Evolutionary conservation across 1,284 basidiomycete genomes (phyloP), one percentile per base, ranked within the genome.

Genomic region (Boletellus deceptivus): DNA sequence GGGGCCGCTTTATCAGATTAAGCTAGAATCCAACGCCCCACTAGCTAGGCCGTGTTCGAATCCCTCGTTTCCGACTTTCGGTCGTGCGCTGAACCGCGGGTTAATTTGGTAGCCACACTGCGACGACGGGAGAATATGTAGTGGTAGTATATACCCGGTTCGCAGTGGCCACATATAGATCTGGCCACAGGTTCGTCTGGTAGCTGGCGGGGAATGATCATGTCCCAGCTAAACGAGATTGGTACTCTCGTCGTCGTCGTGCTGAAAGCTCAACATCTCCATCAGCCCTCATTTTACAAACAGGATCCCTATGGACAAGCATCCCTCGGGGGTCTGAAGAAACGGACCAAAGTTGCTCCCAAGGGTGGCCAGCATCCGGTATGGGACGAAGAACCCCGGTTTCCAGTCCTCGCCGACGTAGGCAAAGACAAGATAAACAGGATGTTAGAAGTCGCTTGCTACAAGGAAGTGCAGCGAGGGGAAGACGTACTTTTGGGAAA

Each of bases 361-460:
- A 87, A 82, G 66, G 88, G 87, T 10, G 87, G 88, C 1, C 87
- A 90, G 56, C 83, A 86, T 66, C 88, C 87, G 4, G 76, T 83
- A 35, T 90, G 88, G 88, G 87, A 90, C 59, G 77, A 79, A 40
- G 87, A 90, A 61, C 61, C 89, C 34, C 76, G 85, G 46, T 78
- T 87, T 59, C 74, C 79, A 1, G 72, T 90, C 35, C 56, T 69
- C 27, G 50, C 53, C 5, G 66, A 70, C 22, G 45, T 35, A 25
- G 65, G 75, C 55, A 79, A 76, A 62, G 70, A 72, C 37, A 63
- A 66, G 1, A 64, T 63, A 54, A 72, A 74, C 55, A 75, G 86
- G 57, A 79, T 72, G 43, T 60, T 90, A 22, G 78, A 85, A 52
- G 72, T 89, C 1, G 75, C 78, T 11, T 87, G 84, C 58, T 88